Conservation (phyloP, 1,139 yeast species). For the Pichia sp. region DNA sequence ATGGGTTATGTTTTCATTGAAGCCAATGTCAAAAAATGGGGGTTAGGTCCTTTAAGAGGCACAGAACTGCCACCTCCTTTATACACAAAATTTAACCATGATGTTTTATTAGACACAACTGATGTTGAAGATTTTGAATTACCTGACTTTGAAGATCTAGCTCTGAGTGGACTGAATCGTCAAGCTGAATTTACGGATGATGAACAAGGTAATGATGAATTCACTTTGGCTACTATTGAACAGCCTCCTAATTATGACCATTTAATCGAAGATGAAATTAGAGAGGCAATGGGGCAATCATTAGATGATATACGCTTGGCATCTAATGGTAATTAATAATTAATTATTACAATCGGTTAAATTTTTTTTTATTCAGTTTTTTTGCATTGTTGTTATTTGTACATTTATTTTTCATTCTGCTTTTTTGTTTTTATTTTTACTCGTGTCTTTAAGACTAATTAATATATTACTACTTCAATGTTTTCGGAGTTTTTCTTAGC, state of each 20-base stretch:
- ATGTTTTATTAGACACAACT: conserved; percentile 47
- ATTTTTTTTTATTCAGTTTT: background rate
- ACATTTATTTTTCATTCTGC: background rate
- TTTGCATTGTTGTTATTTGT: background rate
- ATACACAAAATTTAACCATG: conserved; percentile 48
- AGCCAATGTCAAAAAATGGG: conserved; percentile 59
- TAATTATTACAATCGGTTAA: background rate
- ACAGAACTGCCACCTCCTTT: conserved; percentile 60
- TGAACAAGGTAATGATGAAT: conserved; percentile 18
- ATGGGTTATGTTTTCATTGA: conserved; percentile 54
- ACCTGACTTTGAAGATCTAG: conserved; percentile 39
- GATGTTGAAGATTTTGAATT: conserved; percentile 53
- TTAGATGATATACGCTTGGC: background rate
- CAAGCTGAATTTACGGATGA: conserved; percentile 25
- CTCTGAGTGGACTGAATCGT: conserved; percentile 11
- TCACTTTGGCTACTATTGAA: conserved; percentile 14
- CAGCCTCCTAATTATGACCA: conserved; percentile 16
- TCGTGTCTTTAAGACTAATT: background rate
- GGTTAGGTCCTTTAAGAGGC: conserved; percentile 57
- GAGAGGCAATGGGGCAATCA: conserved; percentile 15
- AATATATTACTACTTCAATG: background rate
- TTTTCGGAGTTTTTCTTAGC: too few relatives aligned
- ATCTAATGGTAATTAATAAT: background rate
- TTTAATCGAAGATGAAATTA: conserved; percentile 15
- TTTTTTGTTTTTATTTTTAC: background rate